Percentiles rank a stretch among this genome's conserved stretches.
Conservation (phyloP, 2,329 filamentous ascomycete genomes). For the Aspergillus clavatus region DNA sequence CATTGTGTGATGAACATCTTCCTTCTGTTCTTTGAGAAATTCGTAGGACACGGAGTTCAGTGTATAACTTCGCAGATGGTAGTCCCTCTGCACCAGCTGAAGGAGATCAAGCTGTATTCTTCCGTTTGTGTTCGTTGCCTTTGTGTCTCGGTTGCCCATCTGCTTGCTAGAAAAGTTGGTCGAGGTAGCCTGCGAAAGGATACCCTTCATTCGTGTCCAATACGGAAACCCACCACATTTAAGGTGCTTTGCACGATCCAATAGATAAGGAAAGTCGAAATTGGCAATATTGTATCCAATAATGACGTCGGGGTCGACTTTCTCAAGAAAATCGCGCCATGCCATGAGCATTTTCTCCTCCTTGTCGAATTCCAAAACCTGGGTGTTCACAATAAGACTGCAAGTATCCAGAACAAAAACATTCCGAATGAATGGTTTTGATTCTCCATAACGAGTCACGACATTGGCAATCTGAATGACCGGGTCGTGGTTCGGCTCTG, state of each 20-base stretch:
- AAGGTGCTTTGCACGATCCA: conserved; percentile 80
- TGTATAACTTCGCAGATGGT: conserved; percentile 94
- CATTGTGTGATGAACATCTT: conserved; percentile 98
- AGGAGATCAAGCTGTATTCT: conserved; percentile 87
- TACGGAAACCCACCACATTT: conserved; percentile 77
- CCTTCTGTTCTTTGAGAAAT: conserved; percentile 94
- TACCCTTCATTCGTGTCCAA: conserved; percentile 73
- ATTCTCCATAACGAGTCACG: conserved; percentile 89
- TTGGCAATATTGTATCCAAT: conserved; percentile 99
- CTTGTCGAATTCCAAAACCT: conserved; percentile 74
- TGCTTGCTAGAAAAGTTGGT: conserved; percentile 96
- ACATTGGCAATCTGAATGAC: conserved; percentile 98
- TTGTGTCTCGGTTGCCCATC: conserved; percentile 93
- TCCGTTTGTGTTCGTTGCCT: conserved; percentile 90
- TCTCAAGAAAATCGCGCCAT: conserved; percentile 85
- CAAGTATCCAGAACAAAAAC: conserved; percentile 94
- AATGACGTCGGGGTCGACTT: conserved; percentile 93
- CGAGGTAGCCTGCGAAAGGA: conserved; percentile 67
- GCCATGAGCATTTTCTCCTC: conserved; percentile 88
- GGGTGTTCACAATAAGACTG: conserved; percentile 89
- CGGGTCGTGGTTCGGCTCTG: conserved; percentile 83
- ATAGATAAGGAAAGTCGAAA: conserved; percentile 95
- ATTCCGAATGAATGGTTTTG: conserved; percentile 91
- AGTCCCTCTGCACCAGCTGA: conserved; percentile 90
- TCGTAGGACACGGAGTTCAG: conserved; percentile 94